phyloP scores from a whole-genome alignment of 345 rosid species.

The Gossypium anomalum region DNA sequence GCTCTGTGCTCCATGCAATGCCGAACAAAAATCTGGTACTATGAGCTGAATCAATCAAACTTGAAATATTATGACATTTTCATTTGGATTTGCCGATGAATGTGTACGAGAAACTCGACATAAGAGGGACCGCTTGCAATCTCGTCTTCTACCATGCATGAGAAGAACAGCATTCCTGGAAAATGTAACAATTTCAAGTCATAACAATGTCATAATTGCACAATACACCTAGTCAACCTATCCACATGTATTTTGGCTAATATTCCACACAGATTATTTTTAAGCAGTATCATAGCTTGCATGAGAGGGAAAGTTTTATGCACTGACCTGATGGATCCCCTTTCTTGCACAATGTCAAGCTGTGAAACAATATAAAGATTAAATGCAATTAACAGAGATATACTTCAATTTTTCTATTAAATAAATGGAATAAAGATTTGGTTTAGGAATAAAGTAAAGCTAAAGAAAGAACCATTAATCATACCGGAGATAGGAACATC shows the following conservation, averaged over 20 bases:
- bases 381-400: neutral
- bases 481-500: conserved; percentile 92
- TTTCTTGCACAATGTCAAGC: conserved; percentile 79
- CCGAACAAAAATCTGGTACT: conserved; percentile 9
- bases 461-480: conserved; percentile 2
- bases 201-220: neutral
- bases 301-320: conserved; percentile 8
- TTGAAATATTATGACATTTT: conserved; percentile 56
- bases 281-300: neutral
- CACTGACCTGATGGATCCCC: conserved; percentile 88
- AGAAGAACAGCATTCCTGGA: conserved; percentile 76
- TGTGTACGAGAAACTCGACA: conserved; percentile 84
- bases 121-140: conserved; percentile 65
- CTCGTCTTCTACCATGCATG: conserved; percentile 82
- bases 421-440: neutral
- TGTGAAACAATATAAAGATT: conserved; percentile 33
- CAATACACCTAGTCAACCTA: too few species aligned
- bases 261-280: neutral
- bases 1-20: neutral
- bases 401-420: neutral
- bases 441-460: neutral
- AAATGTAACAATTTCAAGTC: neutral
- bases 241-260: neutral
- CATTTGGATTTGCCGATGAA: conserved; percentile 85
- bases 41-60: neutral